Evolutionary conservation across 192 early-diverging fungal genomes (phyloP), one percentile per base, ranked within the genome.

Genomic region (Backusella tuberculispora): DNA sequence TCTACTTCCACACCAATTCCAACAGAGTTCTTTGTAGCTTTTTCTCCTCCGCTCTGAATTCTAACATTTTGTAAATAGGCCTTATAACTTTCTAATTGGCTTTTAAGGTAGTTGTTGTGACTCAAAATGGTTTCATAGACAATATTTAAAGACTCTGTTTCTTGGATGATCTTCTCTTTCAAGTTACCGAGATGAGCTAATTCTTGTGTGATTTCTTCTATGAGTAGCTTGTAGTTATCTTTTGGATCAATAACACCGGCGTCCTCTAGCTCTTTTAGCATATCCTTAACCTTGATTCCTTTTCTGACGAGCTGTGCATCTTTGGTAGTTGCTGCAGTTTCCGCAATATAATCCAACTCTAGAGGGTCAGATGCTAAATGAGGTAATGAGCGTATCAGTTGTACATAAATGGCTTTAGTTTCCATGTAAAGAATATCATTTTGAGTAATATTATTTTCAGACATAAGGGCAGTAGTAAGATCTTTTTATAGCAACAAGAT

Each of bases 341-440:
- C 96, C 8, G 92, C 92, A 56, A 94, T 89, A 64, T 86, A 83
- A 60, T 86, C 84, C 4, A 98, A 85, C 72, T 94, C 79, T 47
- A 96, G 13, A n/a, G 72, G 56, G 13, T 78, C 83, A 42, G 65
- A 37, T 4, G 86, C 82, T 56, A 97, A 80, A 26, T 85, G 85
- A 63, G 96, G 96, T 81, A 95, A 88, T 8, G 93, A 92, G 78
- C 97, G 95, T 63, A 98, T 90, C 19, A 98, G 86, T 79, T 98
- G 97, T 6, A 98, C 95, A 81, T 95, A 90, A n/a, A 96, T 91
- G 0, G 96, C 92, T 74, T 98, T 98, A 7, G 96, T 94, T 79
- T 98, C 97, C 85, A 97, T 95, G 74, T 97, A 98, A 80, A 96
- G 87, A 66, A 97, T 94, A 74, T 98, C 97, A 80, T 92, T 91